phyloP scores from a whole-genome alignment of 768 basidiomycete genomes.

The Lactarius sp. region DNA sequence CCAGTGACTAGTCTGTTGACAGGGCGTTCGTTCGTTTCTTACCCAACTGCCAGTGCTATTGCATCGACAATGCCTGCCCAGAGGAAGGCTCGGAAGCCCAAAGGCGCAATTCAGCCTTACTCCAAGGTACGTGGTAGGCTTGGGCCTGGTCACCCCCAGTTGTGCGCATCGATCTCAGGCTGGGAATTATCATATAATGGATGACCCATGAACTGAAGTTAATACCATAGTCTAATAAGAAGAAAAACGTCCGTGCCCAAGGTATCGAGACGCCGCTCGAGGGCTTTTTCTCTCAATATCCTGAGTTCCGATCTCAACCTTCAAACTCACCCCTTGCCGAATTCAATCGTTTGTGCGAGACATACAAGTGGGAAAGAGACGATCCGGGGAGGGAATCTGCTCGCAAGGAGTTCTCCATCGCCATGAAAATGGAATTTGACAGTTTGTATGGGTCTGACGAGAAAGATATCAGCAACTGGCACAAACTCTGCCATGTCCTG shows the following conservation, averaged over 20 bases:
- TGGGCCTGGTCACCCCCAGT: not conserved
- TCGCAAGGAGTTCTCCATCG: not conserved
- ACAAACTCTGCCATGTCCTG: constrained; percentile 22
- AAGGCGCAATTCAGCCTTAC: not conserved
- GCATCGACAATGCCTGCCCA: not conserved
- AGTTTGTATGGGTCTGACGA: constrained; percentile 25
- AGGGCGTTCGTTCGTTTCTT: not conserved
- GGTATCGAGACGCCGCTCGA: constrained; percentile 5
- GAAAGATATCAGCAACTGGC: constrained; percentile 21
- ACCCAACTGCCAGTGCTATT: not conserved
- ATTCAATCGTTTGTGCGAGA: constrained; percentile 17
- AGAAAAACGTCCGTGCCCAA: not conserved
- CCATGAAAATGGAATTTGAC: constrained; percentile 24
- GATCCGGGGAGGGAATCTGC: not conserved
- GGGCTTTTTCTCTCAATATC: constrained; percentile 23
- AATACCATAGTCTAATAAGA: not conserved
- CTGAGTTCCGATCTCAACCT: constrained; percentile 17
- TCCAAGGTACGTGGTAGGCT: not conserved
- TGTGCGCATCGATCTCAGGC: not conserved
- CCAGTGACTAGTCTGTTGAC: no score
- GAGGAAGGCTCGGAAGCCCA: not conserved
- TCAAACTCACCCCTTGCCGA: constrained; percentile 7
- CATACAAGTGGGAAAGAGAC: not conserved
- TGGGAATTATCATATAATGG: not conserved
- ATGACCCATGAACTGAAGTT: not conserved